Percentiles rank a stretch among this genome's conserved stretches.
phyloP scores from a whole-genome alignment of 495 filamentous ascomycete genomes.

The Cryomyces minteri region DNA sequence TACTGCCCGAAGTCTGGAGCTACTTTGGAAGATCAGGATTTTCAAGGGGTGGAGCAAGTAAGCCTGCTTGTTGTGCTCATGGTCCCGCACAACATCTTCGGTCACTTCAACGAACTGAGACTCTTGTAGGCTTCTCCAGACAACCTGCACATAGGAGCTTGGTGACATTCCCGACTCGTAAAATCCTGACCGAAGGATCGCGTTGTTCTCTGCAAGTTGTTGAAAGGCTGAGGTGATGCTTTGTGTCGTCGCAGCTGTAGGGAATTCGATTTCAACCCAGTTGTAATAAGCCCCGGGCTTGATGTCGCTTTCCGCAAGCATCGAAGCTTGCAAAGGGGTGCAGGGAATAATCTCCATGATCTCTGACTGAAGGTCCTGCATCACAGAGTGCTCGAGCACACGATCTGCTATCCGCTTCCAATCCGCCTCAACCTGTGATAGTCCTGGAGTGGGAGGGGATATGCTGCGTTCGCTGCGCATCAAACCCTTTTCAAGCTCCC shows the following conservation, averaged over 20 bases:
- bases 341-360: conserved; percentile 38
- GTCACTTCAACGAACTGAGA: conserved; percentile 24
- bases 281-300: conserved; percentile 48
- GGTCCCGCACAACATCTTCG: conserved; percentile 12
- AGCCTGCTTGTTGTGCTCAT: conserved; percentile 12
- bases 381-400: too few species aligned
- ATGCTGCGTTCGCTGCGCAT: too few species aligned
- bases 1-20: conserved; percentile 19
- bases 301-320: conserved; percentile 49
- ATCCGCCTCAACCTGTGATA: too few species aligned
- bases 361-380: conserved; percentile 4
- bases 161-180: conserved; percentile 24
- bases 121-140: conserved; percentile 33
- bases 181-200: conserved; percentile 58
- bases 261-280: conserved; percentile 42
- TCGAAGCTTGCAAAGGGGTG: conserved; percentile 55
- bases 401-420: too few species aligned
- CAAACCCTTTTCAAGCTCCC: not conserved
- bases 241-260: conserved; percentile 9
- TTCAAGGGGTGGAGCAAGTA: conserved; percentile 38
- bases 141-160: conserved; percentile 37
- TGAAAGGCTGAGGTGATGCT: conserved; percentile 29
- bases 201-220: conserved; percentile 31
- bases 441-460: too few species aligned
- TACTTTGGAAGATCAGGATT: conserved; percentile 26